Conservation (phyloP, 2,329 filamentous ascomycete species). For the Aspergillus ibericus region DNA sequence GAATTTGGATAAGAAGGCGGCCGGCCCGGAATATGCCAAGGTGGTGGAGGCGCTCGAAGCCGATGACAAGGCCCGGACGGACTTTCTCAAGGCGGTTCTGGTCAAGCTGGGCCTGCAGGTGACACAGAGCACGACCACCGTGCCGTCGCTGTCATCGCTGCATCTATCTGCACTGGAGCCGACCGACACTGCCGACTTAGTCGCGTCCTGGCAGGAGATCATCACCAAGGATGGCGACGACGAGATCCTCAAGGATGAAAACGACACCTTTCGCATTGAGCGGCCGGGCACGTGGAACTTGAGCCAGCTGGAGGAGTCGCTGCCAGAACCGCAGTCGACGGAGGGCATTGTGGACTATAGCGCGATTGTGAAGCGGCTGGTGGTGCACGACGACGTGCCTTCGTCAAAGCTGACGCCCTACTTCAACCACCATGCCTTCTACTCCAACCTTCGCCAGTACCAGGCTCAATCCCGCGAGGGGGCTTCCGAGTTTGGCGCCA, state of each 20-base stretch:
- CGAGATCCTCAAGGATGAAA: conserved; percentile 74
- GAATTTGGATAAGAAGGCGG: conserved; percentile 70
- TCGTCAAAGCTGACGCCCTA: conserved; percentile 72
- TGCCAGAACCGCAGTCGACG: conserved; percentile 47
- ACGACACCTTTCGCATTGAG: conserved; percentile 79
- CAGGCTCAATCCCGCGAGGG: conserved; percentile 59
- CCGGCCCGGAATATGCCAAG: conserved; percentile 67
- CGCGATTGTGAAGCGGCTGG: conserved; percentile 68
- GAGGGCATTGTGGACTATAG: conserved; percentile 73
- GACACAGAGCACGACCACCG: conserved; percentile 64
- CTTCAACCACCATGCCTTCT: conserved; percentile 83
- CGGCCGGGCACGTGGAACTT: conserved; percentile 64
- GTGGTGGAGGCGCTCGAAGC: conserved; percentile 67
- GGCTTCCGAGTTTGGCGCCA: conserved; percentile 67
- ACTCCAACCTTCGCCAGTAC: conserved; percentile 68
- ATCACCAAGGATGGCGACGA: conserved; percentile 65
- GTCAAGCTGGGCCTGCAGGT: conserved; percentile 79
- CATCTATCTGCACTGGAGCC: conserved; percentile 74
- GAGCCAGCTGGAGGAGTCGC: conserved; percentile 54
- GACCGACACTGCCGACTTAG: conserved; percentile 66
- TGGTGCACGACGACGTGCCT: conserved; percentile 72
- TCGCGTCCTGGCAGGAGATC: conserved; percentile 63
- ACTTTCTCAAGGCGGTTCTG: conserved; percentile 78
- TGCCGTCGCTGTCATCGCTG: conserved; percentile 77
- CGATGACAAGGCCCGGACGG: conserved; percentile 68